Base-by-base conservation (phyloP, 305 asterid genomes). In the Ajuga reptans region DNA sequence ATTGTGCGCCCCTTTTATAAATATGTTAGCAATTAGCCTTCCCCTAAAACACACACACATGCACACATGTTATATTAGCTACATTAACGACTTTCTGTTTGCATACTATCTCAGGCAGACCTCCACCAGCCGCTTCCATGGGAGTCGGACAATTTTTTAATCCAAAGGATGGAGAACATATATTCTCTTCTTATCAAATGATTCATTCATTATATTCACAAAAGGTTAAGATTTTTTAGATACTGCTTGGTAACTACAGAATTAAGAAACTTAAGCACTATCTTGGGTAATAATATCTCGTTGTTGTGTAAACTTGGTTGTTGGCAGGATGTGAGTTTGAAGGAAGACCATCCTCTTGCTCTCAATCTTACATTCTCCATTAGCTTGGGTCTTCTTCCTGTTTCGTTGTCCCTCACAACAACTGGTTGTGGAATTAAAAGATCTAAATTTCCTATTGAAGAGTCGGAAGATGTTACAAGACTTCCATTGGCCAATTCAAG, bases 111-210 rank as follows among this genome's bases (percentile, higher is more conserved):
- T 94, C 98, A 67, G 99, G 98, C 55, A 82, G 98, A 83, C 98
- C 99, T 71, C 98, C 98, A 57, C 99, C 99, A 18, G 96, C 96
- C 12, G 83, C 90, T 75, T 94, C 99, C 72, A 94, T 94, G 99
- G 99, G 98, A 75, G 89, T 91, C 43, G 99, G 98, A 68, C 99
- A 94, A 72, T 94, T 94, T 86, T 94, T 91, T 74, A 79, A 86
- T 75, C 87, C 86, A 69, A 75, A 81, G 72, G 90, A 86, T 68
- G 96, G 98, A 68, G 83, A 89, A 74, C 78, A 72, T 60, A 65
- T 71, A 17, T 84, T 91, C 59, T 83, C 95, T 69, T 79, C 92
- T 66, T 73, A 71, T 75, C 84, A 67, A 71, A 74, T 86, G 83
- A 74, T 91, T 72, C 80, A 54, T 55, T 83, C 96, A n/a, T 64